These are phyloP conservation scores for Stephania cephalantha DNA, from an alignment of 164 flowering plant genomes.

Conservation along the genomic window DNA sequence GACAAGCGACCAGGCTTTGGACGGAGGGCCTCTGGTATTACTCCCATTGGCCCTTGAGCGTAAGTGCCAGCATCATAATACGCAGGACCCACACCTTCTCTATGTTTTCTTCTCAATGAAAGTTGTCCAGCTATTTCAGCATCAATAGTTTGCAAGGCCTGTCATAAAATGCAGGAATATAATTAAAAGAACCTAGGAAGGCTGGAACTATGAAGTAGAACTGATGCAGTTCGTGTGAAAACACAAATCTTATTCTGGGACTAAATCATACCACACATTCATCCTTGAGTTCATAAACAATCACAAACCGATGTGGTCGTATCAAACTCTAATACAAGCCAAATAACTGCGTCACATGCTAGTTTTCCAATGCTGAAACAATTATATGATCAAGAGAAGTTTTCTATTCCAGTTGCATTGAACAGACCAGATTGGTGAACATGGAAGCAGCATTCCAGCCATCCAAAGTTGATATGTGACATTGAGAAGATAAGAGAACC, in stretches of 20 bases:
- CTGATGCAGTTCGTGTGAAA: not conserved
- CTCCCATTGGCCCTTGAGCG: constrained; percentile 63
- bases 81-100: constrained; percentile 65
- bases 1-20: constrained; percentile 89
- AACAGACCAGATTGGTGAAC: not conserved
- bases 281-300: not conserved
- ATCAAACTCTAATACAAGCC: not conserved
- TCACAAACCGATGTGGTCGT: not conserved
- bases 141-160: constrained; percentile 91
- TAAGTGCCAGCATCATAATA: constrained; percentile 66
- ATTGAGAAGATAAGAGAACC: not conserved
- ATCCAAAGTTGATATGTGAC: too few species aligned
- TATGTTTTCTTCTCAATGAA: constrained; percentile 68
- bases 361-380: not conserved
- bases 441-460: too few species aligned
- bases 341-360: not conserved
- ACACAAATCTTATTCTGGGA: not conserved
- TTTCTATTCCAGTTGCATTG: not conserved
- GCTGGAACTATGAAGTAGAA: not conserved
- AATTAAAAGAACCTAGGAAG: not conserved
- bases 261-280: not conserved
- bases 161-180: constrained; percentile 3
- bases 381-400: not conserved
- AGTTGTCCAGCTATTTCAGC: constrained; percentile 76
- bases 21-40: constrained; percentile 83